Evolutionary conservation across 2,329 filamentous ascomycete genomes (phyloP).

Genomic region (Cordyceps farinosa): DNA sequence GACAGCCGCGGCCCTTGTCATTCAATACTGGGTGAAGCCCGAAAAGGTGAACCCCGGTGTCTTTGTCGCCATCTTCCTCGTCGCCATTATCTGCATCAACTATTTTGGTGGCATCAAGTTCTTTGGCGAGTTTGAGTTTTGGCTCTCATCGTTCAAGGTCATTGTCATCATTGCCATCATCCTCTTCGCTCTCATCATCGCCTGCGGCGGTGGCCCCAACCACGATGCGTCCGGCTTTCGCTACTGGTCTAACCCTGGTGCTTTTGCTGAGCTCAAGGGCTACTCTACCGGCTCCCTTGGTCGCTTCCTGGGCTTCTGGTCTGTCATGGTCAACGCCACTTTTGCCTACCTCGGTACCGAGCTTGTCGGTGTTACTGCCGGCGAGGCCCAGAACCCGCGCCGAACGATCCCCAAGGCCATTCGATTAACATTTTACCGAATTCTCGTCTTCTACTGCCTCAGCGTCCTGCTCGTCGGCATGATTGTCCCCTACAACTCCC

Average conservation of each 20-base stretch:
- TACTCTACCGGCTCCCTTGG: conserved; percentile 34
- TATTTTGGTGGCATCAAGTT: conserved; percentile 59
- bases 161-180: conserved; percentile 64
- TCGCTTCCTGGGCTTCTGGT: conserved; percentile 63
- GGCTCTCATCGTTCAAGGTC: conserved; percentile 65
- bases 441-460: conserved; percentile 74
- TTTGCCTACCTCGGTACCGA: conserved; percentile 78
- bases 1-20: conserved; percentile 73
- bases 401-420: conserved; percentile 74
- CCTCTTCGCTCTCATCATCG: conserved; percentile 60
- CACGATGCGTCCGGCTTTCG: conserved; percentile 60
- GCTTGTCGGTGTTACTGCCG: conserved; percentile 73
- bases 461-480: conserved; percentile 73
- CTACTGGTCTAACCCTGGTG: conserved; percentile 62
- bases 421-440: conserved; percentile 77
- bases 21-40: conserved; percentile 69
- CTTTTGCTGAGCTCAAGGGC: conserved; percentile 30
- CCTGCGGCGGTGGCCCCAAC: conserved; percentile 62
- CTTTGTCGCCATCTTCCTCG: conserved; percentile 69
- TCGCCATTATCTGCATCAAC: conserved; percentile 62
- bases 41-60: conserved; percentile 71
- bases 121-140: conserved; percentile 64
- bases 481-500: conserved; percentile 68
- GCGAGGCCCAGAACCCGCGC: conserved; percentile 75
- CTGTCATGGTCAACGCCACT: conserved; percentile 69